phyloP scores from a whole-genome alignment of 169 alveolate species.

The Perkinsus chesapeaki region DNA sequence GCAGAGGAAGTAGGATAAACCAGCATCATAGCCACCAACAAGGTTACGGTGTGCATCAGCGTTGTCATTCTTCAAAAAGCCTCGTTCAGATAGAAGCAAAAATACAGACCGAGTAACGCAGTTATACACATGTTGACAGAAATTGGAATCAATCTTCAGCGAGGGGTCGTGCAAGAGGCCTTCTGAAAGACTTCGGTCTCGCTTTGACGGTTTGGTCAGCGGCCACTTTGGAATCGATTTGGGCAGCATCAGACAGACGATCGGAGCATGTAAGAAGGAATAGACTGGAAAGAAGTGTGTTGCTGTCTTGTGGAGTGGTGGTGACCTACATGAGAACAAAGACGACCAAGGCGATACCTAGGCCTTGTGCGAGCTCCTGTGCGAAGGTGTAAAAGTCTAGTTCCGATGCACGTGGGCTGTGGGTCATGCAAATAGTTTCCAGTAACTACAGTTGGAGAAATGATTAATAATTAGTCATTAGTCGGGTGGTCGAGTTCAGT shows the following conservation, averaged over 20 bases:
- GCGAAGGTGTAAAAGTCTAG: not conserved
- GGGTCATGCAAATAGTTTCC: not conserved
- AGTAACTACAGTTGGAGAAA: not conserved
- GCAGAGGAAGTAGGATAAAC: not conserved
- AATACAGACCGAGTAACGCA: not conserved
- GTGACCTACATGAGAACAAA: not conserved
- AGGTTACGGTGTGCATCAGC: not conserved
- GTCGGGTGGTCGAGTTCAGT: not conserved
- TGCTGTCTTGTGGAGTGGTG: not conserved
- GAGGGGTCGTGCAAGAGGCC: not conserved
- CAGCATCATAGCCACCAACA: not conserved
- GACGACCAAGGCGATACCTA: not conserved
- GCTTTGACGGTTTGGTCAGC: not conserved
- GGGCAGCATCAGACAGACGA: not conserved
- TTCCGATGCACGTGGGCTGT: not conserved
- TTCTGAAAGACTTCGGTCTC: not conserved
- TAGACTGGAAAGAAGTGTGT: not conserved
- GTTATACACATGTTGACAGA: no score
- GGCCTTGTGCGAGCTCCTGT: not conserved
- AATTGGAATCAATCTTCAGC: not conserved
- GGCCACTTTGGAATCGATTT: not conserved
- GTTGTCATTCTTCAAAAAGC: not conserved
- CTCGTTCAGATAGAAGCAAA: not conserved
- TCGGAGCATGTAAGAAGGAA: not conserved
- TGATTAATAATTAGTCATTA: not conserved